Evolutionary conservation across 192 early-diverging fungal genomes (phyloP), one percentile per base, ranked within the genome.

Genomic region (Lunasporangiospora selenospora): DNA sequence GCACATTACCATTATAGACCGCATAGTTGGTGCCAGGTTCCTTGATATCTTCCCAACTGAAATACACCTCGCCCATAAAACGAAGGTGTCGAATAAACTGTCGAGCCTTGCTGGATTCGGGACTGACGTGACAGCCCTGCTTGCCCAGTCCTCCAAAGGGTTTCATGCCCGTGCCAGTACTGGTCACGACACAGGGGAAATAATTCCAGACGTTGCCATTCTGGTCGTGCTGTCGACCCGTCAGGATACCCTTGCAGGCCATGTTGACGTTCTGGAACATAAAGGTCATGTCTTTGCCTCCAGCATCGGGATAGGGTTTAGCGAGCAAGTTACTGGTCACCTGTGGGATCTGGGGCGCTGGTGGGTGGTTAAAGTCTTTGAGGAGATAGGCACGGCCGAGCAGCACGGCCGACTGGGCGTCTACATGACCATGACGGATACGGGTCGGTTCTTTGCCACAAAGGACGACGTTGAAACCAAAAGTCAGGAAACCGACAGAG

Each of bases 401-500:
- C 34, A 92, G 83, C 3, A 90, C 79, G 4, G 82, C 77, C 21
- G 87, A 80, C 37, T 83, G 75, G 26, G 67, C 67, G 33, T 76
- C 79, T 6, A 89, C 77, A 30, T 83, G 81, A 38, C 66, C 67
- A 23, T 77, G 76, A 24, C 75, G 60, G 37, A 84, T 84, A 15
- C 83, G 76, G 30, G 29, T 75, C 1, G 78, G 73, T 19, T 80
- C 73, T 24, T 66, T 58, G 8, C 80, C 75, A 60, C 83, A 91
- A 18, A 91, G 75, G 46, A 87, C 83, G 39, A 86, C 81, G 60
- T 89, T 87, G 65, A 91, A 85, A 15, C 92, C 94, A 62, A 96
- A 94, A 3, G 92, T 94, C 46, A 94, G 48, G 67, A 96, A 96
- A 27, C 92, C 93, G 36, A 94, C 83, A 16, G 65, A 40, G 3